Conservation (phyloP, 2,329 filamentous ascomycete genomes). For the Balansia obtecta region DNA sequence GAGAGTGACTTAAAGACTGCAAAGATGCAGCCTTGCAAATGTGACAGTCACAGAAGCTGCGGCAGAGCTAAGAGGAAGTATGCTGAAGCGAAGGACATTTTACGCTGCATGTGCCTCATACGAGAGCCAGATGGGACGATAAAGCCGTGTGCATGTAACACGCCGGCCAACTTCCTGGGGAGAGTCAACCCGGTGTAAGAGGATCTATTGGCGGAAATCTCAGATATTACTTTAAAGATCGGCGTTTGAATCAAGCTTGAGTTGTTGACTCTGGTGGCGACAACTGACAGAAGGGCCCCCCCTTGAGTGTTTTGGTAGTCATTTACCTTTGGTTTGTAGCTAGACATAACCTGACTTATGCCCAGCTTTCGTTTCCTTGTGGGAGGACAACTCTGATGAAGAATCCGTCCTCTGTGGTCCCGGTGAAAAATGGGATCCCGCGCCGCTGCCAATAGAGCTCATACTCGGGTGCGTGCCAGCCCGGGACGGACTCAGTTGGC, state of each 20-base stretch:
- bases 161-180: background rate
- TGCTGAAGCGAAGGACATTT: background rate
- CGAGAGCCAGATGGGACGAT: background rate
- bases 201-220: background rate
- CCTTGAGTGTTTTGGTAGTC: background rate
- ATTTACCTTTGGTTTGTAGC: background rate
- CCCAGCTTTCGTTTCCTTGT: constrained; percentile 35
- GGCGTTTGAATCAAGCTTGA: too few relatives aligned
- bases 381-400: constrained; percentile 31
- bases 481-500: constrained; percentile 14
- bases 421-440: constrained; percentile 20
- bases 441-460: constrained; percentile 13
- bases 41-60: background rate
- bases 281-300: background rate
- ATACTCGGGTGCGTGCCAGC: constrained; percentile 14
- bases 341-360: constrained; percentile 11
- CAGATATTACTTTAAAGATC: too few relatives aligned
- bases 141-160: background rate
- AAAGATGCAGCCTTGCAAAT: background rate
- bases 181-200: background rate
- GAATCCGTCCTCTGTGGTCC: constrained; percentile 25
- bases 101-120: background rate
- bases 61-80: background rate
- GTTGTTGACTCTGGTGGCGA: background rate
- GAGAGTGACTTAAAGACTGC: background rate